Evolutionary conservation across 441 rosid genomes (phyloP), one percentile per base, ranked within the genome.

Genomic region (Euphorbia celastroides): DNA sequence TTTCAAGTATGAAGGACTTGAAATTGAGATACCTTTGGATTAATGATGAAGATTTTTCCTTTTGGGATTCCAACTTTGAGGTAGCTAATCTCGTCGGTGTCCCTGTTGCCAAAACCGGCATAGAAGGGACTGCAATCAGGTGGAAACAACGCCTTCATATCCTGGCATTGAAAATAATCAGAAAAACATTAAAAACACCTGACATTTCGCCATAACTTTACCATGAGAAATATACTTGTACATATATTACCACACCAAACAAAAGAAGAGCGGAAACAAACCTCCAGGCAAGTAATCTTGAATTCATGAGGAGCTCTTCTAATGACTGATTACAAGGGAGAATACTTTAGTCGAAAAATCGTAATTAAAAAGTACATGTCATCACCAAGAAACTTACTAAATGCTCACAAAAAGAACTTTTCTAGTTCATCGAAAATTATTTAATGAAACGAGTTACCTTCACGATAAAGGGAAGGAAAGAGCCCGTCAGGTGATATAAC

Each of bases 251-350:
- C 48, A 55, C 30, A 59, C 12, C 34, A 23, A 69, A 19, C 60
- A 73, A 31, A 52, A 56, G 23, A 8, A 44, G 57, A 61, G 20
- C 30, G 65, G 68, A 72, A 52, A 76, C 92, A 70, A 70, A 94
- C 99, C 99, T 90, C 98, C 68, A 95, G 87, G 87, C 99, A 95
- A 30, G 86, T 81, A 6, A 95, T 95, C 89, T 95, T 95, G 90
- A 95, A 95, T 80, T 95, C 98, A 77, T 95, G 99, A 68, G 99
- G 98, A 64, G 97, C 98, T 81, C 97, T 86, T 78, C 98, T 86
- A 59, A 95, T 17, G 66, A 66, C 46, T 31, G 22, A 10, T 54
- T 42, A 57, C 48, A 61, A 68, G 28, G 54, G 55, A 48, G 32
- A 1, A 26, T 52, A 14, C 7, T 42, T 69, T 71, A 81, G 78